Percentiles rank a stretch among this genome's conserved stretches.
These are phyloP conservation scores for Carex pumila DNA, from an alignment of 176 grass and related monocot species.

Conservation along the genomic window DNA sequence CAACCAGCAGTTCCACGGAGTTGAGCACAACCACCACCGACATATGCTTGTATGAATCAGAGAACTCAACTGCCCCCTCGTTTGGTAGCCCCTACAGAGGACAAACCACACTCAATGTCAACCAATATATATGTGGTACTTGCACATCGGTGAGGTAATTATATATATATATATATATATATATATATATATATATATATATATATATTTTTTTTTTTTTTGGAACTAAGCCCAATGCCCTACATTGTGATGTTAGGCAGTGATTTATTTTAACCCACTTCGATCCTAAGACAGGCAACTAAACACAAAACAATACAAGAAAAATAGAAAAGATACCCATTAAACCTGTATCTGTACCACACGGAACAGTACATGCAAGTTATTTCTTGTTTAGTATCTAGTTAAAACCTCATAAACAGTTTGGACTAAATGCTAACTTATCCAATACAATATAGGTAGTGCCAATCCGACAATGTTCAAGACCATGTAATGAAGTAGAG, in stretches of 20 bases:
- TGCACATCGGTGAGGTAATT: background rate
- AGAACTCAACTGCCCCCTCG: slow-evolving; percentile 67
- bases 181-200: no score
- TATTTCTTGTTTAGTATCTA: background rate
- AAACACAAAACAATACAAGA: background rate
- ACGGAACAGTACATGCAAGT: background rate
- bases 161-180: no score
- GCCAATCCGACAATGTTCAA: background rate
- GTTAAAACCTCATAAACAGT: background rate
- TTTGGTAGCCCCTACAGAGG: slow-evolving; percentile 73
- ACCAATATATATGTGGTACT: background rate
- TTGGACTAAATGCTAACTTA: background rate
- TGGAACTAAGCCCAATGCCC: background rate
- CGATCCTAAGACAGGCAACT: background rate
- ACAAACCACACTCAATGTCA: background rate
- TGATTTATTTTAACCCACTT: background rate
- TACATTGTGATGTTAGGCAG: background rate
- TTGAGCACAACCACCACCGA: slow-evolving; percentile 88
- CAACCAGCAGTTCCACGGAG: slow-evolving; percentile 91
- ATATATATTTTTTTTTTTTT: no score
- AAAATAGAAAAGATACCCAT: background rate
- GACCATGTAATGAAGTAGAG: background rate
- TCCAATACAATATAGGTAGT: background rate
- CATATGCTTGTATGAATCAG: slow-evolving; percentile 98
- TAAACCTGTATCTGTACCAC: background rate